Percentiles rank a stretch among this genome's conserved stretches.
phyloP scores from a whole-genome alignment of 805 yeast species.

The Schizosaccharomyces lindneri region DNA sequence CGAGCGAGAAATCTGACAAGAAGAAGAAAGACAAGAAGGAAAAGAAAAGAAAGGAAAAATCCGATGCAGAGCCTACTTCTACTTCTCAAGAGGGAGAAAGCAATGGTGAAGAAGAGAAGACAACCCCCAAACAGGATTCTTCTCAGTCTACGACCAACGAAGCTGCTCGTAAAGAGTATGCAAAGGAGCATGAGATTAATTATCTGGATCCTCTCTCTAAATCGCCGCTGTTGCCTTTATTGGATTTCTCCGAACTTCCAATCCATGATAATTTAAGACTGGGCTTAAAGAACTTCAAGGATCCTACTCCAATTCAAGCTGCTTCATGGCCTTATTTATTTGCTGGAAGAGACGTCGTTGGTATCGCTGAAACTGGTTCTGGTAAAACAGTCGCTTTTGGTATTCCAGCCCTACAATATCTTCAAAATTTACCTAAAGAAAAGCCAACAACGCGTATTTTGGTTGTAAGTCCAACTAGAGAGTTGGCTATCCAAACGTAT shows the following conservation, averaged over 20 bases:
- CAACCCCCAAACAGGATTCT: not conserved
- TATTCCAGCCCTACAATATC: slow-evolving; percentile 74
- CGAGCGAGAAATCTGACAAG: not conserved
- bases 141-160: not conserved
- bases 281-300: slow-evolving; percentile 48
- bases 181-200: slow-evolving; percentile 22
- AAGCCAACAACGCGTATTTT: slow-evolving; percentile 38
- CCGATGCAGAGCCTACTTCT: slow-evolving; percentile 10
- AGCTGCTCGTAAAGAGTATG: slow-evolving; percentile 17
- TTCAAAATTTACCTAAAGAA: slow-evolving; percentile 20
- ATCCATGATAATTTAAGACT: slow-evolving; percentile 30
- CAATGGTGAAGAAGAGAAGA: slow-evolving; percentile 9
- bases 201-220: slow-evolving; percentile 35
- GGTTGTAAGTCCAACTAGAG: slow-evolving; percentile 90
- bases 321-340: slow-evolving; percentile 82
- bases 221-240: slow-evolving; percentile 32
- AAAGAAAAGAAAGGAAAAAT: slow-evolving; percentile 12
- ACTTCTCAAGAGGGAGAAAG: slow-evolving; percentile 7
- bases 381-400: slow-evolving; percentile 96
- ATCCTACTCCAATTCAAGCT: slow-evolving; percentile 90
- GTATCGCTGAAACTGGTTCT: slow-evolving; percentile 96
- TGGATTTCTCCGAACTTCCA: slow-evolving; percentile 36
- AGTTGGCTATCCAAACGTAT: slow-evolving; percentile 77
- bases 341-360: slow-evolving; percentile 62
- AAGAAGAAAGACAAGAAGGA: not conserved